Base-by-base conservation (phyloP, 306 rosid genomes). In the Comarum palustre region DNA sequence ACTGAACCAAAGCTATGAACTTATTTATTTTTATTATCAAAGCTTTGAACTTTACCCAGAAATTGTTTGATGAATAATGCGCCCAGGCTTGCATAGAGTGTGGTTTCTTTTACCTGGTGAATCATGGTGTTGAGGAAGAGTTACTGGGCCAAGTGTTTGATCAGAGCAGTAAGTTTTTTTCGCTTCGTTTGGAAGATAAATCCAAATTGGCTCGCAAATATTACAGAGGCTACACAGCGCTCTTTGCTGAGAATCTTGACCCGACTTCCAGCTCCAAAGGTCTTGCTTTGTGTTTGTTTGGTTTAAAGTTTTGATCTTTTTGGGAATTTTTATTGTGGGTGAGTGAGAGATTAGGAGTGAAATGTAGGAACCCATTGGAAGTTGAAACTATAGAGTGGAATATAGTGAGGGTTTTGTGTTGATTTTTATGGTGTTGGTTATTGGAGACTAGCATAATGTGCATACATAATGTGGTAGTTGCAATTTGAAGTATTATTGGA, bases 71-170 rank as follows among this genome's bases (percentile, higher is more conserved):
- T 7, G 19, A 24, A 1, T 64, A 39, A 22, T 17, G 58, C 29
- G 10, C n/a, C 48, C 64, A 90, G 97, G 97, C 96, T 1, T 89
- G 98, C 78, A 71, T 72, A 32, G 94, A 89, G 2, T 72, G 70
- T 71, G 98, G 97, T 14, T 93, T 93, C 89, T 93, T 93, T 60
- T 89, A 93, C 85, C 71, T 93, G 19, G 82, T 93, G 75, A 93
- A 93, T 75, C 96, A 91, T 32, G 96, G 97, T 14, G 84, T 93
- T 17, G 92, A 86, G 64, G 50, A 84, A 0, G 83, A 86, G 73
- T 68, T 86, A 58, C 12, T 82, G 48, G 73, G 45, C 8, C 41
- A 70, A 55, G 82, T 79, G 65, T 89, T 93, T 42, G 62, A 73
- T 1, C 77, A 86, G 41, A 93, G 94, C 76, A 68, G 69, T 39